These are phyloP conservation scores for Cantharellus anzutake DNA, from an alignment of 768 basidiomycete species.

Conservation along the genomic window DNA sequence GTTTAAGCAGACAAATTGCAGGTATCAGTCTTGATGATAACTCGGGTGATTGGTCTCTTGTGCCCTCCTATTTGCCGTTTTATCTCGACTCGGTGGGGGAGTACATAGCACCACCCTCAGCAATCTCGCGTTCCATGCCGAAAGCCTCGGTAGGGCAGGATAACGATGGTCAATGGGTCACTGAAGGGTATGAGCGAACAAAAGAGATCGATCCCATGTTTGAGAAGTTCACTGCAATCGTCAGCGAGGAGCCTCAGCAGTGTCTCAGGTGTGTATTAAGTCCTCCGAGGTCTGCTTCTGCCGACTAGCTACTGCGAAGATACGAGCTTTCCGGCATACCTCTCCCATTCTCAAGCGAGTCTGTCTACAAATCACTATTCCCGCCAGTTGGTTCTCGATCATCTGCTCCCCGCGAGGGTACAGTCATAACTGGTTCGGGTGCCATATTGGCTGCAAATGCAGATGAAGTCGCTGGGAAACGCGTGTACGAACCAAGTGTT, in stretches of 20 bases:
- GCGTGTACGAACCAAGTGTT: constrained; percentile 33
- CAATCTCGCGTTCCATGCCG: constrained; percentile 23
- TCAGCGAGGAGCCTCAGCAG: constrained; percentile 55
- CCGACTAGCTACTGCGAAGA: constrained; percentile 20
- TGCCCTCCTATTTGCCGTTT: constrained; percentile 21
- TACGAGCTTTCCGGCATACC: constrained; percentile 81
- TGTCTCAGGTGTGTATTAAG: constrained; percentile 46
- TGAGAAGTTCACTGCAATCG: constrained; percentile 60
- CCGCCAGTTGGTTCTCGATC: constrained; percentile 17
- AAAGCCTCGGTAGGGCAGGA: constrained; percentile 20
- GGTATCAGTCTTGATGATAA: too few relatives aligned
- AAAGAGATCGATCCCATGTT: constrained; percentile 69
- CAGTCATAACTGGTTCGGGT: background rate
- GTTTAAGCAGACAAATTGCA: too few relatives aligned
- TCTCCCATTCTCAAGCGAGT: constrained; percentile 68
- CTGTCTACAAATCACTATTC: constrained; percentile 55
- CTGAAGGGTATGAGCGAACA: constrained; percentile 69
- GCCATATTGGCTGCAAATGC: background rate
- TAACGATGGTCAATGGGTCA: constrained; percentile 33
- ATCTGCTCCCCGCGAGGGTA: background rate
- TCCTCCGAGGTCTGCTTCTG: background rate
- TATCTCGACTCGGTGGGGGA: constrained; percentile 64
- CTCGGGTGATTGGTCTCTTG: constrained; percentile 13
- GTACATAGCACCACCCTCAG: constrained; percentile 36
- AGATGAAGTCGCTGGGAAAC: constrained; percentile 15